A percentile compares a stretch with the other conserved stretches of the same genome.
These are phyloP conservation scores for Vaccinium darrowii DNA, from an alignment of 148 eudicot genomes.

Conservation along the genomic window DNA sequence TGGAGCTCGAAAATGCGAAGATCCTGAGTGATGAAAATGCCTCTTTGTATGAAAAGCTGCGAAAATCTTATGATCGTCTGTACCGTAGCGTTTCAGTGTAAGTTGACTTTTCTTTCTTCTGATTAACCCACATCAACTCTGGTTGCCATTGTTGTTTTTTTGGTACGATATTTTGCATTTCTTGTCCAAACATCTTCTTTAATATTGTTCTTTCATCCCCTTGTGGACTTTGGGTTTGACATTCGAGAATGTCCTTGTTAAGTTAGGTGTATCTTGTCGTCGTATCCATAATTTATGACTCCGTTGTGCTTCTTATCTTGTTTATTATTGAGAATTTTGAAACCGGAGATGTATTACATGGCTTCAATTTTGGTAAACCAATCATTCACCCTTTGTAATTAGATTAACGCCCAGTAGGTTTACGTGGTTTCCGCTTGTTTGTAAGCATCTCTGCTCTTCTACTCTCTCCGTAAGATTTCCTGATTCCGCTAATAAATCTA, in stretches of 20 bases:
- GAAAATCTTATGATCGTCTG: conserved; percentile 87
- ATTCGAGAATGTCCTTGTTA: not conserved
- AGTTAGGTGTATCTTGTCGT: not conserved
- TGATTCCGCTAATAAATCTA: not conserved
- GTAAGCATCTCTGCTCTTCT: not conserved
- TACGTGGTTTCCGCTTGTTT: not conserved
- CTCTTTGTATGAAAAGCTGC: conserved; percentile 82
- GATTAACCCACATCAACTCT: not conserved
- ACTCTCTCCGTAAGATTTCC: not conserved
- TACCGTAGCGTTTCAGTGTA: conserved; percentile 88
- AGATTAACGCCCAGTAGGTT: not conserved
- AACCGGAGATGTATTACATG: not conserved
- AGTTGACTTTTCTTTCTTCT: conserved; percentile 29
- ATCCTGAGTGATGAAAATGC: conserved; percentile 84
- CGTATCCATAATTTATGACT: not conserved
- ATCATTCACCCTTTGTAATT: not conserved
- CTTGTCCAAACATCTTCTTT: not conserved
- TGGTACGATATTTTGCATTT: not conserved
- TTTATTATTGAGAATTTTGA: not conserved
- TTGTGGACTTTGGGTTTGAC: not conserved
- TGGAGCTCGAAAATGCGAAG: conserved; percentile 95
- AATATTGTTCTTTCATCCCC: not conserved
- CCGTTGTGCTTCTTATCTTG: not conserved
- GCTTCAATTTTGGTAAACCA: not conserved
- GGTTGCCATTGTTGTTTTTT: not conserved